Conservation (phyloP, 2,329 filamentous ascomycete genomes). For the Fusarium sterilihyphosum region DNA sequence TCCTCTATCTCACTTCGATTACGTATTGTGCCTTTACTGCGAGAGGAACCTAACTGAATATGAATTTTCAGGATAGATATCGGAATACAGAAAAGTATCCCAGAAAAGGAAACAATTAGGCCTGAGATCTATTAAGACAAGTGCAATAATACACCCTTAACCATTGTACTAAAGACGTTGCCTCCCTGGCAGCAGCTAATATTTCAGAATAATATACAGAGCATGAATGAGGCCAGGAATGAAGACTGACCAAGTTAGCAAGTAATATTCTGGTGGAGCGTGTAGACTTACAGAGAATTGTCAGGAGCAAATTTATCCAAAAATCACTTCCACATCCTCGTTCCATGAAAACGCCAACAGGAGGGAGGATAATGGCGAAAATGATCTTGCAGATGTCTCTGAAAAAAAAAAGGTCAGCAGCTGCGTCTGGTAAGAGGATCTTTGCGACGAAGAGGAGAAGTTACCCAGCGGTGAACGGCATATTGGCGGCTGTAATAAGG, state of each 20-base stretch:
- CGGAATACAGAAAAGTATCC: too few species aligned
- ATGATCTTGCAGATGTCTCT: neutral
- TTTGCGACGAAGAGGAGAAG: too few species aligned
- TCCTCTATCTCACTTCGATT: too few species aligned
- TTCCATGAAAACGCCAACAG: neutral
- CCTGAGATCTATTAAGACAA: rapidly evolving
- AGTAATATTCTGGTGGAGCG: neutral
- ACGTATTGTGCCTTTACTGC: too few species aligned
- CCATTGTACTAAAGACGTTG: too few species aligned
- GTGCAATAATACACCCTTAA: neutral
- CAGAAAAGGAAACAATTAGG: rapidly evolving
- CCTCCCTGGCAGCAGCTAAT: neutral
- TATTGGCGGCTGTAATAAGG: neutral
- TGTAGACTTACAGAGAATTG: neutral
- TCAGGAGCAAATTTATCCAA: neutral
- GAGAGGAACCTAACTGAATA: too few species aligned
- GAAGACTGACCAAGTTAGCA: neutral
- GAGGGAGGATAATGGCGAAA: neutral
- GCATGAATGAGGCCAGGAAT: neutral
- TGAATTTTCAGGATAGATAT: too few species aligned
- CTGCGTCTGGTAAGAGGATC: too few species aligned
- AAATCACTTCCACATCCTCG: neutral
- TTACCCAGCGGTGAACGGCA: neutral
- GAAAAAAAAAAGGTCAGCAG: neutral
- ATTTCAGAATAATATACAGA: neutral